Evolutionary conservation across 148 eudicot species (phyloP), one percentile per base, ranked within the genome.

Genomic region (Linanthus parryae): DNA sequence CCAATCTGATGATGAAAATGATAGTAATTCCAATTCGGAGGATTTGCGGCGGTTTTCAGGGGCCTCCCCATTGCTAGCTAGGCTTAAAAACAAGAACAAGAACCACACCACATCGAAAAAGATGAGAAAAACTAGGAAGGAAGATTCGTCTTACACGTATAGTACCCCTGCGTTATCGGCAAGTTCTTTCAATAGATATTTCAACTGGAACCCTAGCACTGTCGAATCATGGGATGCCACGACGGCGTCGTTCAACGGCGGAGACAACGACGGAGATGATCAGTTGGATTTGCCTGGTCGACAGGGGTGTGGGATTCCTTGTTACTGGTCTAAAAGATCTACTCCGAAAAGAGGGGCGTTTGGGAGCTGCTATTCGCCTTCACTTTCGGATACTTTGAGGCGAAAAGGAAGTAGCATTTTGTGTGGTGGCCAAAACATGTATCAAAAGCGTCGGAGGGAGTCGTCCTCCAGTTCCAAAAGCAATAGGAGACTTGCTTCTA

Each of bases 141-240:
- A 78, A 27, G 90, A 84, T 28, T 89, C 95, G 4, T 82, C 88
- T 23, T 68, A 75, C 46, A 63, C 90, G 7, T 73, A 84, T 26
- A 85, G 96, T 65, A 92, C 99, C 6, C 96, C 99, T 8, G 96
- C 99, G 25, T 71, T 92, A 78, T 92, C 98, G 0, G 78, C 96
- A 0, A 73, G 88, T 58, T 87, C 96, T 28, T 79, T 66, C 20
- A 81, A 67, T 56, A 78, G 74, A 56, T 92, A 84, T 57, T 47
- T 62, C n/a, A 62, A 68, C 61, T 61, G 65, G 57, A 79, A 82
- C 40, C 81, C 88, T 2, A 92, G 94, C 56, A 76, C 77, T 9
- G 76, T 73, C 29, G 95, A 76, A 56, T 92, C 99, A 12, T 88
- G 95, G 96, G 96, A 88, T 68, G 96, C 76, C 26, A 69, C 90